Percentiles rank a stretch among this genome's conserved stretches.
These are phyloP conservation scores for Entomortierella beljakovae DNA, from an alignment of 192 early-diverging fungal genomes.

Conservation along the genomic window DNA sequence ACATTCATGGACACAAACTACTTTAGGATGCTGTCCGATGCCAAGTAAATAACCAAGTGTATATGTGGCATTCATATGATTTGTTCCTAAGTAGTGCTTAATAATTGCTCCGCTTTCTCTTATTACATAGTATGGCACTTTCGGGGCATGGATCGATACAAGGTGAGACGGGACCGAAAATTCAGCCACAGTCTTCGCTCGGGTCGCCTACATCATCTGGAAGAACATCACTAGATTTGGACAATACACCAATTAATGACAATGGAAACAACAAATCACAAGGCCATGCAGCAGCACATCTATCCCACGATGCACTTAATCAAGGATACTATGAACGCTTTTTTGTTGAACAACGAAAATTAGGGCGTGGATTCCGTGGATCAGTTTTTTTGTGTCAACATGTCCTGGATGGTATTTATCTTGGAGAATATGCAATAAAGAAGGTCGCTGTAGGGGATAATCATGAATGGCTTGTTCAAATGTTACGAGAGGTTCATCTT, in stretches of 20 bases:
- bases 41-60: constrained; percentile 26
- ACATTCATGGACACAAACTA: constrained; percentile 67
- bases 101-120: neutral
- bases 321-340: constrained; percentile 97
- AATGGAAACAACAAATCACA: neutral
- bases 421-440: constrained; percentile 93
- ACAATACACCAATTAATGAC: constrained; percentile 1
- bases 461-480: constrained; percentile 89
- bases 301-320: constrained; percentile 83
- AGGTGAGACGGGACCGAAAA: constrained; percentile 1
- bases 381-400: constrained; percentile 92
- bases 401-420: constrained; percentile 74
- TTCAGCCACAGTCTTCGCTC: constrained; percentile 3
- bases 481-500: constrained; percentile 94
- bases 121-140: constrained; percentile 10
- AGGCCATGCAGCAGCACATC: constrained; percentile 37
- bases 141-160: constrained; percentile 19
- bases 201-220: constrained; percentile 38
- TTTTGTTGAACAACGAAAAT: constrained; percentile 87
- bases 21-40: constrained; percentile 64
- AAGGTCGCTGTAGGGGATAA: constrained; percentile 90
- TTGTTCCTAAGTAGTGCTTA: neutral
- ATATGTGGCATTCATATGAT: too few relatives aligned
- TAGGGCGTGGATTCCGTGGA: constrained; percentile 92
- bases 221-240: constrained; percentile 36